Evolutionary conservation across 2,329 filamentous ascomycete species (phyloP), one percentile per base, ranked within the genome.

Genomic region (Emergomyces orientalis): DNA sequence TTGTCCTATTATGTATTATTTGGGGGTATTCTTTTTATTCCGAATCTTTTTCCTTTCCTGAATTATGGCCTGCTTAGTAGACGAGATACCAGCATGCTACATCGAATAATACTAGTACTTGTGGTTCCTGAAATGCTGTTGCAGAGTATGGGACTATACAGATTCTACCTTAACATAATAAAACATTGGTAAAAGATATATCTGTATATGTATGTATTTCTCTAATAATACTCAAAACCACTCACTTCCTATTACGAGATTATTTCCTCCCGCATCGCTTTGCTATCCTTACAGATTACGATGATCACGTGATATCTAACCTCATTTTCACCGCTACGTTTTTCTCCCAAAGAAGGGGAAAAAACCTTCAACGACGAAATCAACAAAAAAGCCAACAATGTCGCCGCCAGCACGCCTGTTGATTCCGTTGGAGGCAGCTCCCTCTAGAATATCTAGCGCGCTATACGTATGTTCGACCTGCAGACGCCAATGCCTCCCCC

Each of bases 401-500:
- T 73, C 72, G 52, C 70, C 73, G 41, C 72, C 74, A 63, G 65
- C 72, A 67, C 74, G 74, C 63, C 65, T 77, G 51, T 68, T 76
- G 58, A 68, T 71, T 61, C 71, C 68, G 52, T 64, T 75, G 65
- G 75, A 76, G 71, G 71, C 69, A 13, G 63, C 72, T 2, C 65
- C 69, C 56, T 67, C 69, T 57, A 69, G 70, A 52, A 65, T 67
- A 19, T 68, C 70, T 4, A 69, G 67, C 39, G 62, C 70, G 49
- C 66, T 72, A 34, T 78, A 77, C 32, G 68, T 78, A 65, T 78
- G 76, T 68, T 76, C 74, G 17, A 73, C 69, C 61, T 78, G 76
- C 68, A 71, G 74, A 69, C 71, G 75, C 63, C 72, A 73, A 68
- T 70, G 69, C 43, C 66, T 70, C 32, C 73, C 74, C 30, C 70